Evolutionary conservation across 495 filamentous ascomycete genomes (phyloP), one percentile per base, ranked within the genome.

Genomic region (Tuber microsphaerosporum): DNA sequence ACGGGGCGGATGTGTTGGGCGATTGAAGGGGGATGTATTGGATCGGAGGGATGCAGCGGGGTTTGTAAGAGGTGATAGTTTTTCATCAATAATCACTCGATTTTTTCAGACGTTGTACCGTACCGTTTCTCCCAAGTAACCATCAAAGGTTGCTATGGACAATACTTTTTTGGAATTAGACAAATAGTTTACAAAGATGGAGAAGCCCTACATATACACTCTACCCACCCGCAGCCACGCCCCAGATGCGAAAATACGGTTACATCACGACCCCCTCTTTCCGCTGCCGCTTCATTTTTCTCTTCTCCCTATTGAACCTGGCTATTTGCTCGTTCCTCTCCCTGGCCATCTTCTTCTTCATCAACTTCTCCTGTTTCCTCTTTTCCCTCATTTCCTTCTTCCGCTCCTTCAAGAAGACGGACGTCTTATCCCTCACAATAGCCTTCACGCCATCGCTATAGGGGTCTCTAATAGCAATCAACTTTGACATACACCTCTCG

Each of bases 361-460:
- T 12, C 12, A 0, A 0, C 22, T 26, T 56, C 22, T 56, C 46
- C 20, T 19, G 10, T 12, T 61, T 61, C n/a, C 12, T 31, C 26
- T 65, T 12, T 26, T 34, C 56, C 56, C 17, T 65, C 26, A 0
- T 2, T 14, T 72, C 2, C 31, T 16, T 46, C 41, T 20, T 72
- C 76, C 80, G 12, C n/a, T 3, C 14, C 70, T 42, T 41, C 26
- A 71, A 10, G 39, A 17, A 44, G 12, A 6, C 1, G 4, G 69
- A 9, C 56, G 39, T 75, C 72, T 76, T 46, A 26, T 79, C 77
- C 79, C 83, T 80, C 22, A 78, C 48, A 69, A 80, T 80, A 70
- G 77, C 71, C 79, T 79, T 79, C 72, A 73, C 77, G 74, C 74
- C 81, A n/a, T 71, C 73, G 72, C 71, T 77, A 74, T 70, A 74